phyloP scores from a whole-genome alignment of 1,139 yeast genomes.

The Taphrina deformans region DNA sequence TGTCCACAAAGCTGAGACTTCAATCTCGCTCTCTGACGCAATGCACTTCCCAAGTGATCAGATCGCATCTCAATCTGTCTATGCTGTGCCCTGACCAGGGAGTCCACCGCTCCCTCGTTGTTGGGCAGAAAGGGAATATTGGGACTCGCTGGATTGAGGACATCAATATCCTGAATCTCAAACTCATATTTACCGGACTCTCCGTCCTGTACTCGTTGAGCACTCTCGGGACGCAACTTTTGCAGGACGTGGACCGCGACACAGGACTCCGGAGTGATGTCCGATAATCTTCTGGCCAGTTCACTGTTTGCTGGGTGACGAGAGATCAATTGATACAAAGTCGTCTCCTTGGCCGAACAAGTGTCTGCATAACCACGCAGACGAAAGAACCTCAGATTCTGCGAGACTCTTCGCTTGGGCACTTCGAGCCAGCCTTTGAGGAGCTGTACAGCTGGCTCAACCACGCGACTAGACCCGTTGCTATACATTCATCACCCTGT shows the following conservation, averaged over 20 bases:
- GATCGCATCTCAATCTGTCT: conserved; percentile 76
- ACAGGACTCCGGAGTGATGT: conserved; percentile 34
- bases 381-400: conserved; percentile 25
- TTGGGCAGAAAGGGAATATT: conserved; percentile 70
- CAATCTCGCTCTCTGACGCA: conserved; percentile 63
- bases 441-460: not conserved
- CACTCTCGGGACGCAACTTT: conserved; percentile 39
- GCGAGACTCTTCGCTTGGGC: conserved; percentile 32
- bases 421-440: conserved; percentile 34
- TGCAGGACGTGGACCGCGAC: conserved; percentile 38
- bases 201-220: conserved; percentile 36
- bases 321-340: conserved; percentile 9
- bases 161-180: conserved; percentile 53
- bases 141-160: conserved; percentile 60
- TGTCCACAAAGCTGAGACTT: conserved; percentile 57
- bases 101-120: conserved; percentile 45
- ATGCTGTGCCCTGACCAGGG: conserved; percentile 68
- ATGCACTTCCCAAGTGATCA: conserved; percentile 49
- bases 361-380: conserved; percentile 24
- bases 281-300: not conserved
- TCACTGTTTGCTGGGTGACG: conserved; percentile 8
- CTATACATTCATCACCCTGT: conserved; percentile 1
- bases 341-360: not conserved
- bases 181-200: conserved; percentile 54
- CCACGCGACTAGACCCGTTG: not conserved